These are phyloP conservation scores for Eragrostis nindensis DNA, from an alignment of 176 grass and related monocot species.

Conservation along the genomic window DNA sequence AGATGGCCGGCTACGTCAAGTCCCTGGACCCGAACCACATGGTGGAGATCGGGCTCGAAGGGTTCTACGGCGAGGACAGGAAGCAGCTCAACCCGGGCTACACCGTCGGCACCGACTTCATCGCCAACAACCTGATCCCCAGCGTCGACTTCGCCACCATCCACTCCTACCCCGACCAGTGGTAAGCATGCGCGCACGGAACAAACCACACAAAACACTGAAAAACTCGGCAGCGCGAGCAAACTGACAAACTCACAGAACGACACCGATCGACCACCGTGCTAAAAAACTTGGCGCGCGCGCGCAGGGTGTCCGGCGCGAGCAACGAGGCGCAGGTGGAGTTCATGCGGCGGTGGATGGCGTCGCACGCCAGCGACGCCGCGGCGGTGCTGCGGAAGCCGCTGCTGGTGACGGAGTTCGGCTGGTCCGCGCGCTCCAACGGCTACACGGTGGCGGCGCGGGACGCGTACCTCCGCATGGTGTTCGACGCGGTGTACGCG, in stretches of 20 bases:
- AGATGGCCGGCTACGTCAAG: slow-evolving; percentile 77
- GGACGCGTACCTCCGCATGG: slow-evolving; percentile 57
- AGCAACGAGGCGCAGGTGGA: slow-evolving; percentile 50
- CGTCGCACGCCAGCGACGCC: slow-evolving; percentile 57
- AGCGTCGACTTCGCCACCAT: slow-evolving; percentile 77
- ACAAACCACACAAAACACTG: no score
- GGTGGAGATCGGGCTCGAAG: slow-evolving; percentile 79
- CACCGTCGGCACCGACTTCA: slow-evolving; percentile 84
- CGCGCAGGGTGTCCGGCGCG: slow-evolving; percentile 57
- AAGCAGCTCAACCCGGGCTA: slow-evolving; percentile 62
- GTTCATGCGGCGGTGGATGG: slow-evolving; percentile 73
- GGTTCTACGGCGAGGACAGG: slow-evolving; percentile 71
- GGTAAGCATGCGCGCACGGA: slow-evolving; percentile 20
- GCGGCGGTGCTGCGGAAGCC: slow-evolving; percentile 57
- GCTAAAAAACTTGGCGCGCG: no score
- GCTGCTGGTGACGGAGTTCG: slow-evolving; percentile 76
- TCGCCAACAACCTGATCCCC: slow-evolving; percentile 65
- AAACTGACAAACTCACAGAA: no score
- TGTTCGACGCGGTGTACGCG: slow-evolving; percentile 57
- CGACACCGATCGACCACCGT: no score
- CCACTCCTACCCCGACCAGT: slow-evolving; percentile 81
- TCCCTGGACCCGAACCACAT: slow-evolving; percentile 80
- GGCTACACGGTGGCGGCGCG: slow-evolving; percentile 46
- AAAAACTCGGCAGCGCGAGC: no score
- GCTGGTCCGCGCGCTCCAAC: slow-evolving; percentile 53